Conservation (phyloP, 2,329 filamentous ascomycete species). For the Beauveria scarabaeidicola region DNA sequence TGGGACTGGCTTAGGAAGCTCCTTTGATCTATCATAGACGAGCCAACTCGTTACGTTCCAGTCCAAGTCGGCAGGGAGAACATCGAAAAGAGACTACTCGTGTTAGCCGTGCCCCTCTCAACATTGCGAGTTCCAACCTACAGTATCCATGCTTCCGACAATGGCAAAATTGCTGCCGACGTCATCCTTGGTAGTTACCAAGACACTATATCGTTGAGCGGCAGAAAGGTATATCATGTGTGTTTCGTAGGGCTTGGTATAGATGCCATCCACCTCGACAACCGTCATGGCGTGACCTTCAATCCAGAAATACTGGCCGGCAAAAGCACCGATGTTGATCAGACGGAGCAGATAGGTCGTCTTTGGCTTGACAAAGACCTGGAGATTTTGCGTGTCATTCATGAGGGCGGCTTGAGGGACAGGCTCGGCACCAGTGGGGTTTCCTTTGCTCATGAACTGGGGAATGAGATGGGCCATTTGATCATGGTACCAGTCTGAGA, state of each 20-base stretch:
- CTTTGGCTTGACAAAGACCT: conserved; percentile 50
- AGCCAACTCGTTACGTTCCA: conserved; percentile 61
- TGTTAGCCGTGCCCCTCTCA: conserved; percentile 16
- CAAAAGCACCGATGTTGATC: conserved; percentile 66
- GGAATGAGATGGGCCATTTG: conserved; percentile 39
- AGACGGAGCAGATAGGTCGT: conserved; percentile 68
- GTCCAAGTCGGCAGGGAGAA: conserved; percentile 57
- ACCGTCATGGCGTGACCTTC: conserved; percentile 61
- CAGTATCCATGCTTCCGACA: conserved; percentile 60
- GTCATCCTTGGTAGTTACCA: conserved; percentile 55
- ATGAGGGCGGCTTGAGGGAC: conserved; percentile 61
- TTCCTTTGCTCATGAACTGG: conserved; percentile 44
- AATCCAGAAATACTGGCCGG: conserved; percentile 57
- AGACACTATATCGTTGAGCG: conserved; percentile 57
- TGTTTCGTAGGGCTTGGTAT: conserved; percentile 51
- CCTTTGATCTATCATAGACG: conserved; percentile 41
- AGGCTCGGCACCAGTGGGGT: conserved; percentile 53
- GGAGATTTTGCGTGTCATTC: conserved; percentile 59
- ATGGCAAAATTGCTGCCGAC: conserved; percentile 58
- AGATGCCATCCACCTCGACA: conserved; percentile 66
- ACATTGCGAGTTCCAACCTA: conserved; percentile 21
- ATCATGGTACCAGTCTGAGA: conserved; percentile 66
- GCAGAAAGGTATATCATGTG: conserved; percentile 57
- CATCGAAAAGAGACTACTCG: conserved; percentile 58
- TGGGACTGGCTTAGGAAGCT: conserved; percentile 28